Conservation (phyloP, 2,329 filamentous ascomycete genomes). For the Aspergillus fijiensis region DNA sequence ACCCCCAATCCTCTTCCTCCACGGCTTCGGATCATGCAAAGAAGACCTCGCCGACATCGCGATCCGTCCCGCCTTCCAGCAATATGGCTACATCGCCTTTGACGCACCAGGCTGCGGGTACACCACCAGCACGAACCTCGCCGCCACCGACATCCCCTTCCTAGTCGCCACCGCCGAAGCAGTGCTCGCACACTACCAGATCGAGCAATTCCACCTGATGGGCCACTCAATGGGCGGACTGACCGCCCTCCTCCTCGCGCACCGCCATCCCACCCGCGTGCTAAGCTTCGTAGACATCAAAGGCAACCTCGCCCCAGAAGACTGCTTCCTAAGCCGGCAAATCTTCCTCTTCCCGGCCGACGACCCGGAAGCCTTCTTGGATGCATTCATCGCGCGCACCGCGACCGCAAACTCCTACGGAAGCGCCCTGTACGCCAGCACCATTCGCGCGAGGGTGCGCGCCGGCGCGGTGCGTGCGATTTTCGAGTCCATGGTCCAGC, state of each 20-base stretch:
- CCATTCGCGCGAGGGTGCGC: not conserved
- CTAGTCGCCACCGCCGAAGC: conserved; percentile 2
- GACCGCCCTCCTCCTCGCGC: not conserved
- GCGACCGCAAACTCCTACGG: not conserved
- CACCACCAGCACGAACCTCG: conserved; percentile 19
- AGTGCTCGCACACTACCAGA: not conserved
- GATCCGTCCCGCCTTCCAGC: conserved; percentile 15
- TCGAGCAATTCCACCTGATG: not conserved
- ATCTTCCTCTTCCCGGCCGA: not conserved
- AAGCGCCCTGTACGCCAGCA: not conserved
- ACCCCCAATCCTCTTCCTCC: conserved; percentile 24
- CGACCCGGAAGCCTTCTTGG: not conserved
- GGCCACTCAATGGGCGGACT: conserved; percentile 3
- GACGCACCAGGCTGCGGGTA: conserved; percentile 28
- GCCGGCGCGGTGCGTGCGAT: not conserved
- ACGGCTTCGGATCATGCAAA: conserved; percentile 30
- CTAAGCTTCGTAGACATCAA: conserved; percentile 3
- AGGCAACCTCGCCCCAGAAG: conserved; percentile 2
- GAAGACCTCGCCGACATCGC: conserved; percentile 25
- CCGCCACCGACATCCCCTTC: conserved; percentile 13
- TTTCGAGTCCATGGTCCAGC: not conserved
- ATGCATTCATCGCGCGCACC: not conserved
- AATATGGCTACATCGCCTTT: conserved; percentile 22
- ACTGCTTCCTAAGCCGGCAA: not conserved
- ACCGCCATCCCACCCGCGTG: not conserved